Percentiles rank a stretch among this genome's conserved stretches.
These are phyloP conservation scores for Cladosporium oxysporum DNA, from an alignment of 2,329 filamentous ascomycete species.

Conservation along the genomic window DNA sequence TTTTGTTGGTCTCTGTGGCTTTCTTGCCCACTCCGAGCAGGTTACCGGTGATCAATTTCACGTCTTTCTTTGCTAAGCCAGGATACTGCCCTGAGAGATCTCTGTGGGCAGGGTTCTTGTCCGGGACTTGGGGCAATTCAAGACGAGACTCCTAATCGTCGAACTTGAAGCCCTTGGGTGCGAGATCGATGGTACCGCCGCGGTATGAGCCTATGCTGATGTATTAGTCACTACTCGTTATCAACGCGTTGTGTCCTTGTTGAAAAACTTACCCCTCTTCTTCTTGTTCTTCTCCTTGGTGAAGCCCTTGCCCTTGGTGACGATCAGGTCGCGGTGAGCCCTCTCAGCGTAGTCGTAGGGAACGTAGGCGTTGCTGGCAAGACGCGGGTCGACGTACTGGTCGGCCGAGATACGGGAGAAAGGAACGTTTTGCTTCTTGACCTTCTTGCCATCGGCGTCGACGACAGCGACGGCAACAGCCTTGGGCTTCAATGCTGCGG, in stretches of 20 bases:
- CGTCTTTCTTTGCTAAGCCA: not conserved
- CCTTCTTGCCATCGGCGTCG: slow-evolving; percentile 32
- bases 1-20: not conserved
- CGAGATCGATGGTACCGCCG: slow-evolving; percentile 83
- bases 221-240: not conserved
- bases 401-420: slow-evolving; percentile 77
- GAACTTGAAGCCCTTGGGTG: slow-evolving; percentile 88
- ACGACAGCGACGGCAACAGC: not conserved
- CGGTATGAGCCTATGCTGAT: slow-evolving; percentile 61
- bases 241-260: not conserved
- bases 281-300: slow-evolving; percentile 99
- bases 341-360: slow-evolving; percentile 85
- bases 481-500: slow-evolving; percentile 15
- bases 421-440: slow-evolving; percentile 62
- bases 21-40: not conserved
- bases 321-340: slow-evolving; percentile 82
- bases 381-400: slow-evolving; percentile 66
- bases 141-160: slow-evolving; percentile 62
- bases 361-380: slow-evolving; percentile 78
- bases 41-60: not conserved
- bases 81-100: no score
- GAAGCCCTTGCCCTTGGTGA: slow-evolving; percentile 94
- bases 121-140: not conserved
- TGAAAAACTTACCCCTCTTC: slow-evolving; percentile 40
- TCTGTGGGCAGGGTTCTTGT: not conserved